Base-by-base conservation (phyloP, 2,329 filamentous ascomycete genomes). In the Aspergillus sp. region DNA sequence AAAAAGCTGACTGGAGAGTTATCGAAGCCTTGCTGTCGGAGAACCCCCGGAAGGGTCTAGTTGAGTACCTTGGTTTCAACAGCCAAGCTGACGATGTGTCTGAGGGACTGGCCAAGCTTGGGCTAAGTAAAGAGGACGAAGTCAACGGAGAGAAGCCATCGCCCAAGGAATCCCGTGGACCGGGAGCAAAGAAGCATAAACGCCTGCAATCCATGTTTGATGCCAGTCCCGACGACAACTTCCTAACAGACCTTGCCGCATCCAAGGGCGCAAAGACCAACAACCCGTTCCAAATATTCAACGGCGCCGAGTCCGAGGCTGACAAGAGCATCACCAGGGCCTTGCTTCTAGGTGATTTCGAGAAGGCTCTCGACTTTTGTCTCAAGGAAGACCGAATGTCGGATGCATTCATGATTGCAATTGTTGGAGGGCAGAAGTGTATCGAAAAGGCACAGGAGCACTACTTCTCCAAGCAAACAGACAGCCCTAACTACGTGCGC, bases 391-490 rank as follows among this genome's bases (percentile, higher is more conserved):
- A 96, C 64, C 87, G 93, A 53, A 87, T 98, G 72, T 95, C 95
- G 0, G 95, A 99, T 77, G 95, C 95, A 40, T 96, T 99, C 77
- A 91, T 99, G 80, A 93, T 99, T 71, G 95, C 96, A 47, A 96
- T 98, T 68, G 98, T 93, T 68, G 93, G 95, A 58, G 95, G 93
- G 49, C 91, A 96, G 72, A 89, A 92, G 64, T 89, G 96, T 59
- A 89, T 98, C 44, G 91, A 96, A 68, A 97, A 96, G 79, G 93
- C 93, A 5, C 95, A 98, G 75, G 84, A 89, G 60, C 87, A 92
- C 12, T 99, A 99, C 72, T 86, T 99, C 62, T 89, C 91, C 57
- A 89, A 89, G 68, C 91, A 93, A 75, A 83, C 85, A 7, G 88
- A 88, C 58, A 88, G 89, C 27, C 93, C 96, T 1, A 98, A 93